Percentiles rank a stretch among this genome's conserved stretches.
Evolutionary conservation across 2,329 filamentous ascomycete genomes (phyloP).

Genomic region (Mollisia scopiformis): DNA sequence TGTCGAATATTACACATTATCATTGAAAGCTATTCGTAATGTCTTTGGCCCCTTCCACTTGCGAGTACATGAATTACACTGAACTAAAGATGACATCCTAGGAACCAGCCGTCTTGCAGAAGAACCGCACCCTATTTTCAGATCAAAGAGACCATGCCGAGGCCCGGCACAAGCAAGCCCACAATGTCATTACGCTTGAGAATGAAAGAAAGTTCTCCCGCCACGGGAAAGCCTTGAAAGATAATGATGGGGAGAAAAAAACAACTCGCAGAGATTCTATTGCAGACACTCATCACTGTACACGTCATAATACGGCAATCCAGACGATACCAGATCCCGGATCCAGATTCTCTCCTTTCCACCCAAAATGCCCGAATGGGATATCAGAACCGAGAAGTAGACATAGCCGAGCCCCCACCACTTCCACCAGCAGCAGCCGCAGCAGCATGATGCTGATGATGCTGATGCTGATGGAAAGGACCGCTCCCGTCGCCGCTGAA

Average conservation of each 20-base stretch:
- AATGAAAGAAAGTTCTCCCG: neutral
- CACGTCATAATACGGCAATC: constrained; percentile 6
- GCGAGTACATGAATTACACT: constrained; percentile 19
- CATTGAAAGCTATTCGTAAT: constrained; percentile 3
- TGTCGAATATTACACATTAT: constrained; percentile 12
- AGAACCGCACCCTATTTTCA: neutral
- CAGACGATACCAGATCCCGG: neutral
- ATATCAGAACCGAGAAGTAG: neutral
- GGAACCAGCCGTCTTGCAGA: neutral
- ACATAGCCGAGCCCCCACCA: neutral
- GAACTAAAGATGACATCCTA: constrained; percentile 12
- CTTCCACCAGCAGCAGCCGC: neutral
- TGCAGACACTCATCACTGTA: constrained; percentile 3
- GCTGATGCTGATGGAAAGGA: too few relatives aligned
- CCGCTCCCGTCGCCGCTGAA: constrained; percentile 21
- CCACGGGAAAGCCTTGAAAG: neutral
- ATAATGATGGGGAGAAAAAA: constrained; percentile 6
- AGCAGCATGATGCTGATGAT: too few relatives aligned
- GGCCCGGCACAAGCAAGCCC: neutral
- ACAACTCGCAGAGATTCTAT: constrained; percentile 1
- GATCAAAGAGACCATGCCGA: neutral
- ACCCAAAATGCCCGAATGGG: neutral
- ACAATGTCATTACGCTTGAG: neutral
- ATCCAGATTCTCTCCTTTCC: neutral
- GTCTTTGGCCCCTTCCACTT: constrained; percentile 7